Conservation (phyloP, 179 eudicot species). For the Silene coronaria region DNA sequence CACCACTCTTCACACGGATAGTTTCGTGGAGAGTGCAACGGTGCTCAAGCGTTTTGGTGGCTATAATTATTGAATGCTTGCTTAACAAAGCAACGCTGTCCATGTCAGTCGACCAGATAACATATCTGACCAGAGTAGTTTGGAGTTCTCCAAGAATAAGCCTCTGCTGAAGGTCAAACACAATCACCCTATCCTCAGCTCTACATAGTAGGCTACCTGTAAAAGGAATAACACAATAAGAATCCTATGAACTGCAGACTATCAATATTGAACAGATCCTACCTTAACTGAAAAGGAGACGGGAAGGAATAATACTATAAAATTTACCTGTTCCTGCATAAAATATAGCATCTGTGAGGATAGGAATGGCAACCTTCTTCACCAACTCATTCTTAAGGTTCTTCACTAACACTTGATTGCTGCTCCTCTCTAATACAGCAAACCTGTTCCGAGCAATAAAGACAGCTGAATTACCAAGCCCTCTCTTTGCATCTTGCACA, state of each 20-base stretch:
- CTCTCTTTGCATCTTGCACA: slow-evolving; percentile 74
- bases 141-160: slow-evolving; percentile 73
- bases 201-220: slow-evolving; percentile 70
- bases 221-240: neutral
- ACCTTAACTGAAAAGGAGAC: no score
- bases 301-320: no score
- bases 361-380: slow-evolving; percentile 73
- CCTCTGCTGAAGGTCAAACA: slow-evolving; percentile 91
- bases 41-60: slow-evolving; percentile 73
- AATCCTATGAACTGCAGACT: no score
- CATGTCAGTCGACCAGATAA: slow-evolving; percentile 90
- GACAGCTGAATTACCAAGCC: slow-evolving; percentile 73
- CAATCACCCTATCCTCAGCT: slow-evolving; percentile 75
- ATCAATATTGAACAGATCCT: no score
- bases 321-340: slow-evolving; percentile 93
- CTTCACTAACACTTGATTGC: slow-evolving; percentile 72
- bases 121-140: slow-evolving; percentile 63
- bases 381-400: slow-evolving; percentile 82
- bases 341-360: slow-evolving; percentile 67
- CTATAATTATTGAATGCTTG: slow-evolving; percentile 76
- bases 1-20: slow-evolving; percentile 87
- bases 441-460: slow-evolving; percentile 90
- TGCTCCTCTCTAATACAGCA: slow-evolving; percentile 85
- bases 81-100: slow-evolving; percentile 82
- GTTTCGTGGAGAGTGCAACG: slow-evolving; percentile 94